These are phyloP conservation scores for Pseudozyma hubeiensis DNA, from an alignment of 1,284 basidiomycete species.

Conservation along the genomic window DNA sequence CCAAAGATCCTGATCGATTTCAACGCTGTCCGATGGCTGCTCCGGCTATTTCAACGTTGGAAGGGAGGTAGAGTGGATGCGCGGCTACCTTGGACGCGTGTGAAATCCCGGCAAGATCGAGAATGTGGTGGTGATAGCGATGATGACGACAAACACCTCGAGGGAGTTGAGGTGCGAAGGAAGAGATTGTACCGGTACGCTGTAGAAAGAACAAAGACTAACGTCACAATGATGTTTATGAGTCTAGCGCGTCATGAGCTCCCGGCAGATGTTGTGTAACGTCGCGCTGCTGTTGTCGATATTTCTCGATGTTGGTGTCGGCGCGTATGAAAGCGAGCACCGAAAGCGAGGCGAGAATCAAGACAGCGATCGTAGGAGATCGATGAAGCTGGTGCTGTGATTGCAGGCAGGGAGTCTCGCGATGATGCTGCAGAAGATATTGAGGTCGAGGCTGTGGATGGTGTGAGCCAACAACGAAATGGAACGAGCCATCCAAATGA, in stretches of 20 bases:
- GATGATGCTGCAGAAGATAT: background rate
- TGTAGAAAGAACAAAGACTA: too few species aligned
- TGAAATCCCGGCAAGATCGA: background rate
- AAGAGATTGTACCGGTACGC: too few species aligned
- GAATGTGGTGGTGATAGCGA: background rate
- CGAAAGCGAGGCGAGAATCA: background rate
- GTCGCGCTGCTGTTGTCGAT: background rate
- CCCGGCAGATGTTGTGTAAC: background rate
- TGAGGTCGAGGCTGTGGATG: background rate
- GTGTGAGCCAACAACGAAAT: slow-evolving; percentile 1
- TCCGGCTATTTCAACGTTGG: too few species aligned
- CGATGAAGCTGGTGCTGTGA: background rate
- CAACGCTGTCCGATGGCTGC: too few species aligned
- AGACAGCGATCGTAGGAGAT: background rate
- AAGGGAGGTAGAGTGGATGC: too few species aligned
- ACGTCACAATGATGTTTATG: too few species aligned
- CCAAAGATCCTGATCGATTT: too few species aligned
- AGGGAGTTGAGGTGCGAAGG: background rate
- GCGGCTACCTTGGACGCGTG: too few species aligned
- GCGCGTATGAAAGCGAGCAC: slow-evolving; percentile 5
- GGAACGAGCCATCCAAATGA: background rate
- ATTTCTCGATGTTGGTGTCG: background rate
- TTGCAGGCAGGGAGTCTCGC: too few species aligned
- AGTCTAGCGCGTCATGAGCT: slow-evolving; percentile 5
- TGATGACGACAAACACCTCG: background rate